These are phyloP conservation scores for Mortierella sp. DNA, from an alignment of 371 early-diverging fungal genomes.

Conservation along the genomic window DNA sequence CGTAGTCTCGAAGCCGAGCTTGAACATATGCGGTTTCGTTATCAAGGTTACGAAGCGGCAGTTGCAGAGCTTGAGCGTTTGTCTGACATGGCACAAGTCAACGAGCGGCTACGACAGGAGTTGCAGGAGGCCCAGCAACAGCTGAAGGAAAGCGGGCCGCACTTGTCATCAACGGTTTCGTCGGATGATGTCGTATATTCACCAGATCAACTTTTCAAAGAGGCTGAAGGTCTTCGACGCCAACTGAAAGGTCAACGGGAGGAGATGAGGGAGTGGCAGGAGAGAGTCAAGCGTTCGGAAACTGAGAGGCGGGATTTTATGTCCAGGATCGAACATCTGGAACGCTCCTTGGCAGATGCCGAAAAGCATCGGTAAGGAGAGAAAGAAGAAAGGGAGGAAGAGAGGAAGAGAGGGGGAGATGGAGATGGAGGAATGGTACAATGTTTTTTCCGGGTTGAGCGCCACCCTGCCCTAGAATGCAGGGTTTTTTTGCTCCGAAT, in stretches of 20 bases:
- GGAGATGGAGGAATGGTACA: too few species aligned
- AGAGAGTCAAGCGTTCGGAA: constrained; percentile 30
- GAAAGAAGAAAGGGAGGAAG: too few species aligned
- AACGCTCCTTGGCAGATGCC: constrained; percentile 25
- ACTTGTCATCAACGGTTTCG: neutral
- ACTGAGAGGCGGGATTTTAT: constrained; percentile 24
- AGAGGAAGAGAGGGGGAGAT: too few species aligned
- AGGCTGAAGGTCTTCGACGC: constrained; percentile 38
- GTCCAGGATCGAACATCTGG: constrained; percentile 24
- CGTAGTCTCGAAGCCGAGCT: constrained; percentile 15
- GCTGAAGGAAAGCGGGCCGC: neutral
- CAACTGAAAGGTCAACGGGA: constrained; percentile 41
- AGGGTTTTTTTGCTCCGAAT: too few species aligned
- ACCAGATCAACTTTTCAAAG: constrained; percentile 26
- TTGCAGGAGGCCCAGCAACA: constrained; percentile 2
- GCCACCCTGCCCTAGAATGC: too few species aligned
- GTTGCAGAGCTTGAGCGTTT: constrained; percentile 4
- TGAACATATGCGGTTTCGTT: constrained; percentile 3
- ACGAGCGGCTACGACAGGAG: constrained; percentile 20
- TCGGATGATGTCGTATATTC: constrained; percentile 1
- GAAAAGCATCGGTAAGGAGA: constrained; percentile 46
- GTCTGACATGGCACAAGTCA: constrained; percentile 7
- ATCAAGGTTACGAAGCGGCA: constrained; percentile 3
- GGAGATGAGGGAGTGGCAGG: constrained; percentile 41
- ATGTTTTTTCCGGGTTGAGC: too few species aligned